Evolutionary conservation across 345 rosid genomes (phyloP).

Genomic region (Bruguiera gymnorhiza): DNA sequence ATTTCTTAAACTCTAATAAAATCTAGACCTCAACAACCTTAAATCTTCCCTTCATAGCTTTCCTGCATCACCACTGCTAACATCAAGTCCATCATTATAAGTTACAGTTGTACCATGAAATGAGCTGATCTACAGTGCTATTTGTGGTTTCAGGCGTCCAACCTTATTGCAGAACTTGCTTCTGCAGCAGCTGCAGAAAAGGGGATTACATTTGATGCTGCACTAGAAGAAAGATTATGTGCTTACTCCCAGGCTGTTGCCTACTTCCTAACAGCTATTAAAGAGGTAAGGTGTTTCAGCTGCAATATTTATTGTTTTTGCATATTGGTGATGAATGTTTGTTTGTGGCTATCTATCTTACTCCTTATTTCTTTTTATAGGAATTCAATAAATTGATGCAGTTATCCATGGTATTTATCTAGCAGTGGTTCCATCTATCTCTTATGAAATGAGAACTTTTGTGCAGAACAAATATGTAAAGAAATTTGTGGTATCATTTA

Average conservation of each 20-base stretch:
- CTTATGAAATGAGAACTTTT: too few species aligned
- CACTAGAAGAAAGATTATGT: constrained; percentile 79
- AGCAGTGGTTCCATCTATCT: too few species aligned
- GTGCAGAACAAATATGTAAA: too few species aligned
- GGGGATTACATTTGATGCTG: constrained; percentile 65
- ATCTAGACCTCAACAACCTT: too few species aligned
- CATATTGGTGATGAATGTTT: background rate
- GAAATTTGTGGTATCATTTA: too few species aligned
- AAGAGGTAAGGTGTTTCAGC: constrained; percentile 48
- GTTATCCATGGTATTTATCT: too few species aligned
- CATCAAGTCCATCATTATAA: too few species aligned
- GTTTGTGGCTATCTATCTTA: background rate
- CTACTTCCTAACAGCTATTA: constrained; percentile 87
- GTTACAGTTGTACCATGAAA: background rate
- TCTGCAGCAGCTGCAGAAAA: constrained; percentile 73
- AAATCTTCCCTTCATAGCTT: too few species aligned
- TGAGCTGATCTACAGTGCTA: background rate
- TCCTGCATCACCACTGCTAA: too few species aligned
- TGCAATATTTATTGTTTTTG: background rate
- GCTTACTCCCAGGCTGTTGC: constrained; percentile 90
- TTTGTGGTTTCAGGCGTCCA: too few species aligned
- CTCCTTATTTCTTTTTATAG: background rate
- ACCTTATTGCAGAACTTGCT: constrained; percentile 80
- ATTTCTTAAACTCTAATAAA: too few species aligned
- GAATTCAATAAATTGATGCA: too few species aligned